These are phyloP conservation scores for Alternaria sp. DNA, from an alignment of 2,329 filamentous ascomycete genomes.

Conservation along the genomic window DNA sequence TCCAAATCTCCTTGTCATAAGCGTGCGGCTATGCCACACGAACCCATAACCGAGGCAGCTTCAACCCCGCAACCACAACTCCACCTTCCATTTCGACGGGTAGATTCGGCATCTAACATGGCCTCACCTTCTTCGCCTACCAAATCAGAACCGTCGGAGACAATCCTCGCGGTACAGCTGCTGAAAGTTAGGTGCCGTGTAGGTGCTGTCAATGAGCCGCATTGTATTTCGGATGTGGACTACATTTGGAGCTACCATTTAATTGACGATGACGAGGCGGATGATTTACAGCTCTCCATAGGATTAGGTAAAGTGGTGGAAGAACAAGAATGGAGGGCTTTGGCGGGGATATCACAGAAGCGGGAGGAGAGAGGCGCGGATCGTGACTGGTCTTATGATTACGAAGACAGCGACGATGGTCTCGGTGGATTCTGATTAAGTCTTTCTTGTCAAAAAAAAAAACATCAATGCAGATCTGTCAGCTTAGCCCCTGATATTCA, in stretches of 20 bases:
- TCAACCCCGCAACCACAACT: slow-evolving; percentile 6
- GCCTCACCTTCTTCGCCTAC: not conserved
- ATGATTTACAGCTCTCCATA: slow-evolving; percentile 37
- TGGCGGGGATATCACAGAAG: slow-evolving; percentile 28
- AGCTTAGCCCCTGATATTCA: not conserved
- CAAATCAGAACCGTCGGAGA: slow-evolving; percentile 13
- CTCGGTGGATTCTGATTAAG: slow-evolving; percentile 10
- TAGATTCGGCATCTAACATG: slow-evolving; percentile 31
- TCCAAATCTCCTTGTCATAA: slow-evolving; percentile 16
- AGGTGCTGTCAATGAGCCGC: slow-evolving; percentile 34
- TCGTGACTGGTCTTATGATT: slow-evolving; percentile 1
- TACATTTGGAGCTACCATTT: slow-evolving; percentile 39
- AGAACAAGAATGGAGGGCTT: slow-evolving; percentile 25
- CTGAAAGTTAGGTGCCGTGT: slow-evolving; percentile 38
- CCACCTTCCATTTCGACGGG: slow-evolving; percentile 29
- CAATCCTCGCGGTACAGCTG: slow-evolving; percentile 33
- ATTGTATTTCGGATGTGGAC: slow-evolving; percentile 37
- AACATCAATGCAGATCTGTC: not conserved
- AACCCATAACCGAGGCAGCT: slow-evolving; percentile 5
- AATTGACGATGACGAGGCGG: slow-evolving; percentile 25
- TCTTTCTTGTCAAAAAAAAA: not conserved
- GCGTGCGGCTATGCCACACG: not conserved
- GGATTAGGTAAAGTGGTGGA: slow-evolving; percentile 35
- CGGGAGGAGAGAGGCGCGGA: slow-evolving; percentile 19
- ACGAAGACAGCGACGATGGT: slow-evolving; percentile 12